A percentile compares a stretch with the other conserved stretches of the same genome.
Conservation (phyloP, 257 asterid species). For the Apocynum venetum region DNA sequence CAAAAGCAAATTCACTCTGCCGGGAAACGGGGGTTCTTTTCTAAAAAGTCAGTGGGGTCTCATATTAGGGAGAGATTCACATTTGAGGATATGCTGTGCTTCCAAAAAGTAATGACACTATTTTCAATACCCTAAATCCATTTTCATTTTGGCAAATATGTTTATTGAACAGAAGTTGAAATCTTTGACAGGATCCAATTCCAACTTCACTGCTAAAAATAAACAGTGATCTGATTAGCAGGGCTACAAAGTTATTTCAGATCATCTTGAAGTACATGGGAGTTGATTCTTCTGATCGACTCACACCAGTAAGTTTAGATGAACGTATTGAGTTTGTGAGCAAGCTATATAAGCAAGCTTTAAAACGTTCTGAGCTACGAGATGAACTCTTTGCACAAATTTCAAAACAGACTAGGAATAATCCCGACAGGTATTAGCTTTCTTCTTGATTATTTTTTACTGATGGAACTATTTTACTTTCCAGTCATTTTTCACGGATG, state of each 20-base stretch:
- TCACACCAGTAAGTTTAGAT: constrained; percentile 51
- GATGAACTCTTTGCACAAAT: constrained; percentile 93
- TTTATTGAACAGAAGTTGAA: constrained; percentile 18
- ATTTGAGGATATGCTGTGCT: constrained; percentile 95
- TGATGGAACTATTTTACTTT: neutral
- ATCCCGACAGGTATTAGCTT: constrained; percentile 64
- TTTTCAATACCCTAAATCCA: constrained; percentile 1
- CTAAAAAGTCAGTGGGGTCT: constrained; percentile 65
- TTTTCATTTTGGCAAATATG: neutral
- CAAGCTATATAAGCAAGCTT: constrained; percentile 82
- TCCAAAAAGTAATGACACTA: constrained; percentile 65
- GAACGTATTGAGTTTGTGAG: constrained; percentile 79
- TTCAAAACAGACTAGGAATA: constrained; percentile 90
- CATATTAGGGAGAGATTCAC: constrained; percentile 82
- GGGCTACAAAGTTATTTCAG: constrained; percentile 90
- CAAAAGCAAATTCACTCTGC: constrained; percentile 85
- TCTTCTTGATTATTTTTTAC: constrained; percentile 6
- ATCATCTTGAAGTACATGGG: constrained; percentile 86
- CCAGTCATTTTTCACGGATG: constrained; percentile 14
- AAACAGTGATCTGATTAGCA: constrained; percentile 66
- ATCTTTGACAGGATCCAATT: constrained; percentile 71
- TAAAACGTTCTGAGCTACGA: constrained; percentile 93
- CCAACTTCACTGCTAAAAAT: constrained; percentile 85
- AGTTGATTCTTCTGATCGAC: constrained; percentile 72
- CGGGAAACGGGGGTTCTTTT: constrained; percentile 87